Evolutionary conservation across 208 protist genomes (phyloP), one percentile per base, ranked within the genome.

Genomic region (Trypanosoma lewisi): DNA sequence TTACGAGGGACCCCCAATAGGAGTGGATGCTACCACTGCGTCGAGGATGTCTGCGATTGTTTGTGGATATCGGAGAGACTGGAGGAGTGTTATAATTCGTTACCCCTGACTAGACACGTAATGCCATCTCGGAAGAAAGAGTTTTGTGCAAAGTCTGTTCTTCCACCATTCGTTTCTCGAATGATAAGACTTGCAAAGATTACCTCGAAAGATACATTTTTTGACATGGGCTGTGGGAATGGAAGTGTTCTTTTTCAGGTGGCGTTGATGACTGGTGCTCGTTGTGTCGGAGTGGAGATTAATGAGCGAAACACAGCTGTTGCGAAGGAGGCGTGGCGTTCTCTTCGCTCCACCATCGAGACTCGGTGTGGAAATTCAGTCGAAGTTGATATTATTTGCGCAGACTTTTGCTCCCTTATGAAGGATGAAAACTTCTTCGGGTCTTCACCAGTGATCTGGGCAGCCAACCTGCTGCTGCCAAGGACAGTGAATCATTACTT

Each of bases 231-330:
- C 16, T 92, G 89, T 53, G 89, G 86, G 3, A 93, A 91, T 70
- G 88, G 88, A 30, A 92, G 85, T 56, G 88, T 94, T n/a, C 67
- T 94, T 21, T 90, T 94, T 67, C 85, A 94, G 51, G 82, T 94
- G 4, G 88, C 85, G 6, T 62, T 77, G 12, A 33, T 84, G 67
- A 94, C 88, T 11, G 88, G 88, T 2, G 75, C 72, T 17, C 72
- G 78, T 16, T 91, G 84, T 53, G 77, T 94, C n/a, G 88, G 88
- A 16, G 70, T 94, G 9, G 88, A 94, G 34, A 77, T 94, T 21
- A 87, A 88, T 47, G 59, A 69, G 5, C 73, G 70, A 25, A 94
- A 94, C 52, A 83, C 85, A 17, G 27, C 54, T 30, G 71, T 94
- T 19, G 84, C 88, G 0, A 58, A 12, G 19, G 67, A 78, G 27